phyloP scores from a whole-genome alignment of 768 basidiomycete species.

The Tricholoma sp. region DNA sequence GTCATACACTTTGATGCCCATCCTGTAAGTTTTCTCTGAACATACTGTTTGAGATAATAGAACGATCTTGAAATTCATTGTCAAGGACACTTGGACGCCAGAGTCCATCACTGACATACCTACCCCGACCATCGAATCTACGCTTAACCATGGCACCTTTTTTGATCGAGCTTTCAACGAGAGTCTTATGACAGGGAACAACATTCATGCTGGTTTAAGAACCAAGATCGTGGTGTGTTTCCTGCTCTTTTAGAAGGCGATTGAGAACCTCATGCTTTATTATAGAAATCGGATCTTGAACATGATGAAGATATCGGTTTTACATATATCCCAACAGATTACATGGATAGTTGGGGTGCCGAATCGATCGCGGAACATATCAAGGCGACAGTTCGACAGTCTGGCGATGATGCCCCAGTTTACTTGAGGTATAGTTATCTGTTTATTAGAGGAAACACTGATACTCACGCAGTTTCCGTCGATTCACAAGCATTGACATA shows the following conservation, averaged over 20 bases:
- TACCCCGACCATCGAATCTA: background rate
- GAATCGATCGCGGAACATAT: background rate
- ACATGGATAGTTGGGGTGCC: background rate
- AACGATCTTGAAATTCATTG: background rate
- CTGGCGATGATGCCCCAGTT: background rate
- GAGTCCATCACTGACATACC: background rate
- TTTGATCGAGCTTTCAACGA: background rate
- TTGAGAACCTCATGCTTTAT: background rate
- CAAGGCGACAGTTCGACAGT: background rate
- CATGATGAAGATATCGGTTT: background rate
- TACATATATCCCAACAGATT: background rate
- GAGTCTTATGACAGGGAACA: background rate
- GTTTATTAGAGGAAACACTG: background rate
- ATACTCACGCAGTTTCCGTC: background rate
- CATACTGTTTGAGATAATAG: background rate
- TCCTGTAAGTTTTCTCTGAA: background rate
- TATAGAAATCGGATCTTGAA: background rate
- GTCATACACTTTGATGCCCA: background rate
- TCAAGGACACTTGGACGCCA: background rate
- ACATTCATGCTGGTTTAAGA: background rate
- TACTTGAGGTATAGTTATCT: background rate
- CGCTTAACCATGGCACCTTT: background rate
- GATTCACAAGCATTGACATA: background rate
- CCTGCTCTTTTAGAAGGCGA: background rate
- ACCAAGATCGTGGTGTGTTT: background rate